A percentile compares a stretch with the other conserved stretches of the same genome.
Evolutionary conservation across 2,329 filamentous ascomycete species (phyloP).

Genomic region (Hymenoscyphus occultus): DNA sequence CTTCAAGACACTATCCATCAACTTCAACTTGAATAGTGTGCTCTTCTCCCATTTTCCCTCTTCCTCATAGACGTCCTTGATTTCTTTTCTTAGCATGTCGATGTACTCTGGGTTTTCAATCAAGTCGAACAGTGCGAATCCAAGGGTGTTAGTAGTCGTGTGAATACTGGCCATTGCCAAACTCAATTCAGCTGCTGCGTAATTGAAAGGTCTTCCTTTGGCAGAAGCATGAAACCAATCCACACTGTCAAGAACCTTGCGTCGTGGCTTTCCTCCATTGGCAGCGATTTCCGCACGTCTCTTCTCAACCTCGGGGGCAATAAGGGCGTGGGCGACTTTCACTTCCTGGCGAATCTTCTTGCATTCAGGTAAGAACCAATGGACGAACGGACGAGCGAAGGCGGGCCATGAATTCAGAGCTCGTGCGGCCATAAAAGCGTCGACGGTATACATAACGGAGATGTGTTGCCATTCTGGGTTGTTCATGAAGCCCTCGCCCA

Average conservation of each 20-base stretch:
- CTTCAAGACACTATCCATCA: slow-evolving; percentile 42
- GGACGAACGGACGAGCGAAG: slow-evolving; percentile 42
- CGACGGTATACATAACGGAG: slow-evolving; percentile 43
- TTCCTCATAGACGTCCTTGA: slow-evolving; percentile 37
- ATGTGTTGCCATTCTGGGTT: slow-evolving; percentile 48
- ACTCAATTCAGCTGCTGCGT: slow-evolving; percentile 38
- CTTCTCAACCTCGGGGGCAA: slow-evolving; percentile 28
- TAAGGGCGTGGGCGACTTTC: slow-evolving; percentile 38
- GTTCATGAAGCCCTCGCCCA: slow-evolving; percentile 45
- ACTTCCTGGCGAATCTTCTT: slow-evolving; percentile 40
- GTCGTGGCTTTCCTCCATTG: slow-evolving; percentile 24
- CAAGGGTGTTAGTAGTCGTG: slow-evolving; percentile 46
- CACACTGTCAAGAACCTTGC: slow-evolving; percentile 39
- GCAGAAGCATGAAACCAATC: slow-evolving; percentile 45
- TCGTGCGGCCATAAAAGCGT: slow-evolving; percentile 39
- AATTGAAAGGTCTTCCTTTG: slow-evolving; percentile 35
- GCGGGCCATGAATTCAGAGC: slow-evolving; percentile 42
- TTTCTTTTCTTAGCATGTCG: slow-evolving; percentile 35
- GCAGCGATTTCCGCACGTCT: slow-evolving; percentile 16
- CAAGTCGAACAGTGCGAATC: slow-evolving; percentile 51
- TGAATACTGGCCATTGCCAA: slow-evolving; percentile 49
- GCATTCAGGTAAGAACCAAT: slow-evolving; percentile 45
- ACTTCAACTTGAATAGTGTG: slow-evolving; percentile 26
- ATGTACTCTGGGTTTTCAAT: slow-evolving; percentile 46
- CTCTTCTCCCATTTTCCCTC: slow-evolving; percentile 35